These are phyloP conservation scores for Jatropha curcas DNA, from an alignment of 345 rosid genomes.

Conservation along the genomic window DNA sequence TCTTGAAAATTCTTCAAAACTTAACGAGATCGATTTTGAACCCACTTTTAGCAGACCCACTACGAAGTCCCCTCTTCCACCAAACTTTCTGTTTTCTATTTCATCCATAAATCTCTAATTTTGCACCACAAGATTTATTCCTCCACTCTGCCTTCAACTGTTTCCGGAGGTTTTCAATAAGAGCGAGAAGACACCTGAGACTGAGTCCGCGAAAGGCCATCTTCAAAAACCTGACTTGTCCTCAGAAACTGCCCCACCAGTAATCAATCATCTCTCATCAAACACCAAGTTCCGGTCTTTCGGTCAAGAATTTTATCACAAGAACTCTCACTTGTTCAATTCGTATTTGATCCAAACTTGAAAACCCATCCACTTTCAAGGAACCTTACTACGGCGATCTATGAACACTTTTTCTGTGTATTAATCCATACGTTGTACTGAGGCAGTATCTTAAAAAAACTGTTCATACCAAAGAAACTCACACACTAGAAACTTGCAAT, in stretches of 20 bases:
- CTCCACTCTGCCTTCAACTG: conserved; percentile 23
- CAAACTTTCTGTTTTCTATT: conserved; percentile 38
- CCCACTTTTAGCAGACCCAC: conserved; percentile 36
- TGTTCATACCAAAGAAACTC: conserved; percentile 20
- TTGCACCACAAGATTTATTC: conserved; percentile 18
- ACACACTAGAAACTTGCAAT: conserved; percentile 29
- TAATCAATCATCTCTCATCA: conserved; percentile 31
- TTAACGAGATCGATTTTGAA: conserved; percentile 41
- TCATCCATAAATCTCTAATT: conserved; percentile 41
- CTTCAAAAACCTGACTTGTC: conserved; percentile 33
- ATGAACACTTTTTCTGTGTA: conserved; percentile 50
- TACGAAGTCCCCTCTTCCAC: conserved; percentile 32
- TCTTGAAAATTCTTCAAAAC: conserved; percentile 50
- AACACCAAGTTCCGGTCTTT: conserved; percentile 20
- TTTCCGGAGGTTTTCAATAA: conserved; percentile 34
- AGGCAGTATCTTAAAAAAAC: too few relatives aligned
- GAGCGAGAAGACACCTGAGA: conserved; percentile 32
- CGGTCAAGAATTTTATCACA: conserved; percentile 22
- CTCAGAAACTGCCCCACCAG: conserved; percentile 42
- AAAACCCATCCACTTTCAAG: conserved; percentile 39
- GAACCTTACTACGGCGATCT: conserved; percentile 52
- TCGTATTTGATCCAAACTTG: conserved; percentile 29
- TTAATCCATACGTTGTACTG: conserved; percentile 50
- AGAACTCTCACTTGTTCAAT: conserved; percentile 23
- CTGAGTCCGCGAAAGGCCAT: conserved; percentile 22